Conservation (phyloP, 106 monocot species). For the Apostasia shenzhenica region DNA sequence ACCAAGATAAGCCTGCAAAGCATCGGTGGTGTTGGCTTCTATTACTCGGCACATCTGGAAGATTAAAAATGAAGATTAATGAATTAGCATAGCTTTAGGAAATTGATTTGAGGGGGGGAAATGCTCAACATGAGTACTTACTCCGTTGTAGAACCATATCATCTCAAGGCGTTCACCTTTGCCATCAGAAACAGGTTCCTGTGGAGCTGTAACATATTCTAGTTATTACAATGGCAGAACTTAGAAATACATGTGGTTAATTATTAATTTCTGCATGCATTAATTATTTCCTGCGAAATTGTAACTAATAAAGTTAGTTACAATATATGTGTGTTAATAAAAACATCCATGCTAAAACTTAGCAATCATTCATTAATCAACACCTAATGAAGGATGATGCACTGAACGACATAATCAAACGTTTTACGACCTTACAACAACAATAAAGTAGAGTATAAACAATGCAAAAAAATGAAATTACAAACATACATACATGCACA, state of each 20-base stretch:
- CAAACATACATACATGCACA: too few relatives aligned
- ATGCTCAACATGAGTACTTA: constrained; percentile 12
- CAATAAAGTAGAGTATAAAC: too few relatives aligned
- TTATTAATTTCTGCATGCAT: background rate
- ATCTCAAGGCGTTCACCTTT: constrained; percentile 28
- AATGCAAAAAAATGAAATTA: too few relatives aligned
- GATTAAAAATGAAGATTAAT: background rate
- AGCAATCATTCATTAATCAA: too few relatives aligned
- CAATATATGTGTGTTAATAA: background rate
- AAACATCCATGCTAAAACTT: too few relatives aligned
- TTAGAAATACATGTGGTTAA: background rate
- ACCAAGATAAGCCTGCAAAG: constrained; percentile 28
- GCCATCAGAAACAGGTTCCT: constrained; percentile 21
- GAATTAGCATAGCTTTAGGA: background rate
- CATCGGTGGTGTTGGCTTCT: constrained; percentile 31
- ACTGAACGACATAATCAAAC: too few relatives aligned
- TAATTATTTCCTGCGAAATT: background rate
- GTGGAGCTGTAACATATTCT: constrained; percentile 23
- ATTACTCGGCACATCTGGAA: constrained; percentile 56
- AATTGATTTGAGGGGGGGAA: background rate
- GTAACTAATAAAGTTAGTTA: background rate
- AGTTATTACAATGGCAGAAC: constrained; percentile 1
- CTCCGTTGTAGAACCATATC: constrained; percentile 50
- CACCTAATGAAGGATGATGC: too few relatives aligned
- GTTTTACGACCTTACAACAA: too few relatives aligned